phyloP scores from a whole-genome alignment of 441 rosid genomes.

The Gossypium lobatum region DNA sequence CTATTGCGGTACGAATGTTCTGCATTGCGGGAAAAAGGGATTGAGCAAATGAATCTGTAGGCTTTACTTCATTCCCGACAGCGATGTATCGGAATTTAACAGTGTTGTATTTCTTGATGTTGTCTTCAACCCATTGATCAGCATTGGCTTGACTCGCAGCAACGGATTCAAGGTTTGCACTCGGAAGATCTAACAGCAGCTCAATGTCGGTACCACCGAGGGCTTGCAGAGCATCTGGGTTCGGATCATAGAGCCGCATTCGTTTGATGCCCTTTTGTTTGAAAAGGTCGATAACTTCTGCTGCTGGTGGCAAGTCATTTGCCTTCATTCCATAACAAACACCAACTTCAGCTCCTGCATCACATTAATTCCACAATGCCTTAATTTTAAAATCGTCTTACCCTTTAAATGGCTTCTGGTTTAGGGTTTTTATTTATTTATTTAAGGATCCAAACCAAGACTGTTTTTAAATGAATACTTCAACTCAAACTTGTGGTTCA shows the following conservation, averaged over 20 bases:
- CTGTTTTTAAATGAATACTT: too few species aligned
- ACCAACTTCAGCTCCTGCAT: constrained; percentile 22
- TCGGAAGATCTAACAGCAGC: constrained; percentile 40
- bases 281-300: constrained; percentile 46
- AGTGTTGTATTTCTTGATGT: constrained; percentile 18
- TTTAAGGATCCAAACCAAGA: too few species aligned
- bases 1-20: constrained; percentile 28
- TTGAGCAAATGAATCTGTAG: constrained; percentile 9
- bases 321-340: constrained; percentile 54
- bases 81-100: constrained; percentile 28
- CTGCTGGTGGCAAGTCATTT: constrained; percentile 22
- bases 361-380: not conserved
- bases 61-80: constrained; percentile 34
- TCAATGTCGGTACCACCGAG: constrained; percentile 39
- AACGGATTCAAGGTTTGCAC: constrained; percentile 18
- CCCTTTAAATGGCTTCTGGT: too few species aligned
- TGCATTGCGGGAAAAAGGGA: constrained; percentile 30
- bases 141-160: constrained; percentile 30
- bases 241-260: constrained; percentile 38
- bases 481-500: too few species aligned
- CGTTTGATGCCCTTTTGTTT: constrained; percentile 22
- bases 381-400: too few species aligned
- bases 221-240: constrained; percentile 33
- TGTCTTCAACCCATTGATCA: constrained; percentile 24
- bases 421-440: too few species aligned